A percentile compares a stretch with the other conserved stretches of the same genome.
phyloP scores from a whole-genome alignment of 1,284 basidiomycete species.

The Ceratobasidium sp. region DNA sequence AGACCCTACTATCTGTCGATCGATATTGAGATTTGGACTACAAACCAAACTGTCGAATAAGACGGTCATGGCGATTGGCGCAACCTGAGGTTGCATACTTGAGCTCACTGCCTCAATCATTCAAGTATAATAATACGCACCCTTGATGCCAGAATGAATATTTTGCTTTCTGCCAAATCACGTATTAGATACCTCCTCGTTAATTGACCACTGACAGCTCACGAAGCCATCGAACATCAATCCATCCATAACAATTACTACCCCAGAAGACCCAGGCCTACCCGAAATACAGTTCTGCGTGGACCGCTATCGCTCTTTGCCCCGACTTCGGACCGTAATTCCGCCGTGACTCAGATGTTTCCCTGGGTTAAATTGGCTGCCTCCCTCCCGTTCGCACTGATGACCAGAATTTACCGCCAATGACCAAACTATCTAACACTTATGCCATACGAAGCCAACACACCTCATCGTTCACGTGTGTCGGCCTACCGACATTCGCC shows the following conservation, averaged over 20 bases:
- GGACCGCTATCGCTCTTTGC: background rate
- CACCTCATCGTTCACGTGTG: background rate
- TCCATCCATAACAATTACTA: background rate
- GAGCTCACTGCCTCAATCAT: too few species aligned
- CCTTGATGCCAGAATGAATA: too few species aligned
- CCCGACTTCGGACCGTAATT: conserved; percentile 32
- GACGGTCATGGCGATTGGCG: too few species aligned
- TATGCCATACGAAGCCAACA: background rate
- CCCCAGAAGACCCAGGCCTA: background rate
- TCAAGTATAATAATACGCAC: too few species aligned
- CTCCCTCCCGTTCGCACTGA: background rate
- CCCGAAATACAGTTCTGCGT: background rate
- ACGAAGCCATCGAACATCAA: background rate
- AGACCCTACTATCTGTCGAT: too few species aligned
- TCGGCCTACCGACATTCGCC: conserved; percentile 13
- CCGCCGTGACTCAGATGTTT: background rate
- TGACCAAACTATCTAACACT: background rate
- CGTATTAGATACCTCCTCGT: too few species aligned
- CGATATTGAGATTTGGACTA: too few species aligned
- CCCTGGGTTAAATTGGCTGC: background rate
- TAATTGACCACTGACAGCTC: background rate
- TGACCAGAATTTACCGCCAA: background rate
- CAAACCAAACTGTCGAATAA: too few species aligned
- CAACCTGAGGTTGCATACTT: too few species aligned
- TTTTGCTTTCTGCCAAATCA: too few species aligned